phyloP scores from a whole-genome alignment of 148 eudicot genomes.

The Simmondsia chinensis region DNA sequence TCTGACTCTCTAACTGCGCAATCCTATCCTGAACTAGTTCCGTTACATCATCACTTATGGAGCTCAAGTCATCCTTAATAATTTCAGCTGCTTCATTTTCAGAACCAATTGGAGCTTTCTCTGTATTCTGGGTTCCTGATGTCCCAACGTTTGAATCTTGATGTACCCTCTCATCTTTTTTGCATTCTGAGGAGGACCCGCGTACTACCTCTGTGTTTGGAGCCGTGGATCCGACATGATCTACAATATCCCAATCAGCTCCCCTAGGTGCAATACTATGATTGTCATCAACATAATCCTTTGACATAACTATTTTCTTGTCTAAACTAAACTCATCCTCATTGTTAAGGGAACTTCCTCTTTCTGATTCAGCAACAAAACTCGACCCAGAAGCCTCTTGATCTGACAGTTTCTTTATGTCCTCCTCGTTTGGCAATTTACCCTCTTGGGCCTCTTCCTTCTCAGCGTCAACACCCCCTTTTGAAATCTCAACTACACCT shows the following conservation, averaged over 20 bases:
- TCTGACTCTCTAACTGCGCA: conserved; percentile 27
- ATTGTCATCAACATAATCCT: conserved; percentile 1
- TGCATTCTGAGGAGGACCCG: not conserved
- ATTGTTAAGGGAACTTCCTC: not conserved
- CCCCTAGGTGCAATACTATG: too few species aligned
- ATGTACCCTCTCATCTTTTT: conserved; percentile 7
- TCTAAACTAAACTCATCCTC: conserved; percentile 10
- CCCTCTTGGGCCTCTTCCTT: too few species aligned
- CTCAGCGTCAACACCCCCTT: too few species aligned
- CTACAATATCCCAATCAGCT: conserved; percentile 12
- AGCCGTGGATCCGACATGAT: too few species aligned
- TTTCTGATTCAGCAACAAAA: conserved; percentile 7
- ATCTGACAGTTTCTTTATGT: not conserved
- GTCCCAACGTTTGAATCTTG: conserved; percentile 10
- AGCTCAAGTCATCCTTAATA: conserved; percentile 11
- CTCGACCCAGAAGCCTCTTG: conserved; percentile 1
- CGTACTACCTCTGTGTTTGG: too few species aligned
- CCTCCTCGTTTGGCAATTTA: conserved; percentile 3
- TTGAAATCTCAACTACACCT: conserved; percentile 8
- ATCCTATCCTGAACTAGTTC: conserved; percentile 32
- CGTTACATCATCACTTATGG: conserved; percentile 26
- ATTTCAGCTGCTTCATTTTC: conserved; percentile 9
- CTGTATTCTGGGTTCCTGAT: conserved; percentile 14
- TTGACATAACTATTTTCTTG: conserved; percentile 1
- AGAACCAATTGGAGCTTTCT: conserved; percentile 6